A percentile compares a stretch with the other conserved stretches of the same genome.
These are phyloP conservation scores for Rusavskia elegans DNA, from an alignment of 495 filamentous ascomycete genomes.

Conservation along the genomic window DNA sequence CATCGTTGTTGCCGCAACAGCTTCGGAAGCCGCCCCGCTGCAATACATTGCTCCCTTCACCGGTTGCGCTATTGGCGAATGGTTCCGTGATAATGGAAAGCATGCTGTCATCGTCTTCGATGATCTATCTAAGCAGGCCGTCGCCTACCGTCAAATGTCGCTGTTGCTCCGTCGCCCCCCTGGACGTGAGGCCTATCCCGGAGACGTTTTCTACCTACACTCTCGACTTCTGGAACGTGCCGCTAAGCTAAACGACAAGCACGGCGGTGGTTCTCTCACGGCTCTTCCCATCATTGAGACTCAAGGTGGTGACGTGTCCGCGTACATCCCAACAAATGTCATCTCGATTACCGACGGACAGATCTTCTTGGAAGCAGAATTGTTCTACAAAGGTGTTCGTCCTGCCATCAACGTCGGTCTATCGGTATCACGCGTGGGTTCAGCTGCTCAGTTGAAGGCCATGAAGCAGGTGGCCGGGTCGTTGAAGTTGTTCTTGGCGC, in stretches of 20 bases:
- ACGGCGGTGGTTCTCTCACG: slow-evolving; percentile 90
- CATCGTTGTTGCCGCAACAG: slow-evolving; percentile 87
- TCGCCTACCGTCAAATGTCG: slow-evolving; percentile 99
- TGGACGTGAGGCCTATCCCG: slow-evolving; percentile 98
- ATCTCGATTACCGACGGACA: slow-evolving; percentile 99
- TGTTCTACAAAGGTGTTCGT: slow-evolving; percentile 99
- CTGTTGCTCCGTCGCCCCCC: slow-evolving; percentile 97
- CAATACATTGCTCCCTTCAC: slow-evolving; percentile 97
- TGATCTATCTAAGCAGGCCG: slow-evolving; percentile 97
- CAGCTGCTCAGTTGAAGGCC: slow-evolving; percentile 98
- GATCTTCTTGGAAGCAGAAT: slow-evolving; percentile 98
- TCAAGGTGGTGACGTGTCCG: slow-evolving; percentile 99
- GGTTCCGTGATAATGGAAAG: slow-evolving; percentile 81
- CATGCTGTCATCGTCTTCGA: slow-evolving; percentile 91
- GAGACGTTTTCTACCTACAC: slow-evolving; percentile 99
- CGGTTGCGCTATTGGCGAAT: slow-evolving; percentile 65
- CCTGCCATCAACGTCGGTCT: slow-evolving; percentile 99
- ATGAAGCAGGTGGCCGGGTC: slow-evolving; percentile 99
- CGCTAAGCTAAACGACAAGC: slow-evolving; percentile 97
- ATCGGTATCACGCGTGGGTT: slow-evolving; percentile 98
- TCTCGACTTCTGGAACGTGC: slow-evolving; percentile 98
- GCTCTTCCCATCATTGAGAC: slow-evolving; percentile 98
- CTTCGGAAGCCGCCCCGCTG: slow-evolving; percentile 86
- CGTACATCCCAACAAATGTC: slow-evolving; percentile 99
- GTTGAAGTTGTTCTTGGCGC: slow-evolving; percentile 99